Conservation (phyloP, 73 alveolate species). For the Paramecium primaurelia region DNA sequence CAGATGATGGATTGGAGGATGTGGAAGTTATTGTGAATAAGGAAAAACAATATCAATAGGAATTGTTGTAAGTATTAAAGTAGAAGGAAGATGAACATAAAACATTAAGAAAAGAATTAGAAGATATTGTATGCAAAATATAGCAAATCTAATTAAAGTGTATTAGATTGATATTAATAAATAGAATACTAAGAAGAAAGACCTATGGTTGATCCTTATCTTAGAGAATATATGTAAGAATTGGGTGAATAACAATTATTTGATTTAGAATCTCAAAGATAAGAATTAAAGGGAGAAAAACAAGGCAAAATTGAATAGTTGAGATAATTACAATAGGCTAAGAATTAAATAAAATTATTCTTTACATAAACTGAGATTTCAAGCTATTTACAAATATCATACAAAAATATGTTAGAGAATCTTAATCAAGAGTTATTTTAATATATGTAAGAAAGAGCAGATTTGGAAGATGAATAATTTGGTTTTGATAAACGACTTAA, state of each 20-base stretch:
- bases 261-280: neutral
- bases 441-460: constrained; percentile 34
- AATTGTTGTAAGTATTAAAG: neutral
- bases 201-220: neutral
- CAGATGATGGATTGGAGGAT: neutral
- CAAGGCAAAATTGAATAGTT: neutral
- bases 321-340: neutral
- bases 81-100: neutral
- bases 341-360: neutral
- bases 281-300: constrained; percentile 1
- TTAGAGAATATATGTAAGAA: neutral
- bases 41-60: neutral
- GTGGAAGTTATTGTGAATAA: constrained; percentile 4
- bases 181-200: neutral
- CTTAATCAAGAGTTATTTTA: neutral
- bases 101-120: neutral
- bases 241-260: neutral
- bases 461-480: constrained; percentile 25
- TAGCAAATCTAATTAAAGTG: neutral
- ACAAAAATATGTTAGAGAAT: neutral
- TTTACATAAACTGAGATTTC: constrained; percentile 11
- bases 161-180: neutral
- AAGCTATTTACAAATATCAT: neutral
- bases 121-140: neutral
- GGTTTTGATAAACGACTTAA: neutral